A percentile compares a stretch with the other conserved stretches of the same genome.
Conservation (phyloP, 176 grass and related monocot species). For the Ampelocalamus luodianensis region DNA sequence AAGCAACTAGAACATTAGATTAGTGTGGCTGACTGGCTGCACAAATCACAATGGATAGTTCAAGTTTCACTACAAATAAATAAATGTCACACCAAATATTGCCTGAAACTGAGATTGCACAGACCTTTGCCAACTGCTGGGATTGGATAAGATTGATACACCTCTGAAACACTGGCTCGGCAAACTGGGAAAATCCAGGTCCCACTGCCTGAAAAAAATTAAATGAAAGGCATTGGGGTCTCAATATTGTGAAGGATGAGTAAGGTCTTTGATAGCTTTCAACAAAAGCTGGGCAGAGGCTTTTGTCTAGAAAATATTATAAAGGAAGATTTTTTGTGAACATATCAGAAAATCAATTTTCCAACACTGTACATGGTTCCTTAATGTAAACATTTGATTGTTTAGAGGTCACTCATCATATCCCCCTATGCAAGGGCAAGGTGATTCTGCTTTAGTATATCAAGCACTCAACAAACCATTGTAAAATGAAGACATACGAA, state of each 20-base stretch:
- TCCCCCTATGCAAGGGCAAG: background rate
- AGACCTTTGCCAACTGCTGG: conserved; percentile 91
- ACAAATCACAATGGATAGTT: background rate
- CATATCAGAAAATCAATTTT: background rate
- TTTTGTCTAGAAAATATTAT: background rate
- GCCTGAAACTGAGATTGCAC: conserved; percentile 19
- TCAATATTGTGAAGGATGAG: background rate
- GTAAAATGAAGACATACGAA: background rate
- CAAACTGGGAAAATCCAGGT: conserved; percentile 92
- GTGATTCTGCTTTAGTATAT: conserved; percentile 2
- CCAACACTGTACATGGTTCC: background rate
- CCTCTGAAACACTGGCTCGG: conserved; percentile 92
- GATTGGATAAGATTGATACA: conserved; percentile 86
- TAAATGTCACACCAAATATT: background rate
- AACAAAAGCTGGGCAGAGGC: background rate
- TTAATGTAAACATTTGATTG: background rate
- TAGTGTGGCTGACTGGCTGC: background rate
- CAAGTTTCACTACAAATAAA: background rate
- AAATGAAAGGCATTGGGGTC: background rate
- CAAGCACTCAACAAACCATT: background rate
- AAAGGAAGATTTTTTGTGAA: background rate
- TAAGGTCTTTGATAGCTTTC: background rate
- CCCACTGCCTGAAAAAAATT: conserved; percentile 76
- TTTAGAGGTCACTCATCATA: background rate
- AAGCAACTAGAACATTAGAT: conserved; percentile 30